These are phyloP conservation scores for Penicillium occitanis DNA, from an alignment of 2,329 filamentous ascomycete genomes.

Conservation along the genomic window DNA sequence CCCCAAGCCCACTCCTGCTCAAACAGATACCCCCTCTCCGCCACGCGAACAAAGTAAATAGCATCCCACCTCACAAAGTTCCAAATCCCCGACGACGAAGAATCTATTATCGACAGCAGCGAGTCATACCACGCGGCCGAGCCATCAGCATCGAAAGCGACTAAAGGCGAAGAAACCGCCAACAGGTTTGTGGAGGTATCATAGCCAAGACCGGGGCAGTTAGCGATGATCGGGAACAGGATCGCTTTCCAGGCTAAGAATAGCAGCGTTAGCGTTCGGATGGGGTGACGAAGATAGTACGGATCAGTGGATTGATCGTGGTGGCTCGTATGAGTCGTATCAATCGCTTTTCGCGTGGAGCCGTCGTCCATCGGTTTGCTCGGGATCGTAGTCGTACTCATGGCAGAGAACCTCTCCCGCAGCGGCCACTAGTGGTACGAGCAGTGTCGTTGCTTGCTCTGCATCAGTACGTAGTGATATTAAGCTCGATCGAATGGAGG, in stretches of 20 bases:
- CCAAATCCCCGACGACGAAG: constrained; percentile 31
- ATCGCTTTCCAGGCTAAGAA: constrained; percentile 59
- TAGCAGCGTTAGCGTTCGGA: constrained; percentile 37
- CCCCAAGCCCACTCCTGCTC: constrained; percentile 70
- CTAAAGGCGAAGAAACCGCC: constrained; percentile 25
- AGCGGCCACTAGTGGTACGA: not conserved
- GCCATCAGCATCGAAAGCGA: not conserved
- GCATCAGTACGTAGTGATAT: not conserved
- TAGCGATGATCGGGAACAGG: constrained; percentile 50
- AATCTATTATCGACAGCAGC: not conserved
- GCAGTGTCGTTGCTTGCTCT: not conserved
- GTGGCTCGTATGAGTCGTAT: not conserved
- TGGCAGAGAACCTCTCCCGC: not conserved
- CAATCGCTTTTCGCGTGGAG: not conserved
- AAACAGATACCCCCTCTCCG: constrained; percentile 55
- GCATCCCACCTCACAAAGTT: constrained; percentile 63
- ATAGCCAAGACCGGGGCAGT: constrained; percentile 60
- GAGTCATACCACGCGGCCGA: not conserved
- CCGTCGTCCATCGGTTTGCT: not conserved
- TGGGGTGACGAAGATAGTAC: constrained; percentile 27
- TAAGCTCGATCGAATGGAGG: not conserved
- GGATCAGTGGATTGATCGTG: not conserved
- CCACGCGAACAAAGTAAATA: constrained; percentile 59
- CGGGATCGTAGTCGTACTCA: not conserved
- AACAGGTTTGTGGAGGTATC: constrained; percentile 62